Percentiles rank a stretch among this genome's conserved stretches.
phyloP scores from a whole-genome alignment of 768 basidiomycete genomes.

The Mycena sanguinolenta region DNA sequence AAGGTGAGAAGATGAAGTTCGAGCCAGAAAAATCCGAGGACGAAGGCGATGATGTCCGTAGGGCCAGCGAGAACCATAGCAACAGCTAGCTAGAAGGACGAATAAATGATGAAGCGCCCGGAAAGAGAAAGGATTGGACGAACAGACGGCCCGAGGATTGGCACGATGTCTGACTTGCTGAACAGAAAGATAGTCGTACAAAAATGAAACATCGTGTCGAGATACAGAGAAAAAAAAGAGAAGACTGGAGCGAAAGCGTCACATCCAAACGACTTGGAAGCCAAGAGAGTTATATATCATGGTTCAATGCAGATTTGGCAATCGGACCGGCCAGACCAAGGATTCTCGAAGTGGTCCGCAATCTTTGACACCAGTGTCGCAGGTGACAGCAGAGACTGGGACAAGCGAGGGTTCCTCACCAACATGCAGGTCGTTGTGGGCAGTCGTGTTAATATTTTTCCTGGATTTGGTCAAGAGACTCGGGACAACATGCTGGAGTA shows the following conservation, averaged over 20 bases:
- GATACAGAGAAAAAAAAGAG: neutral
- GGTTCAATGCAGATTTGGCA: neutral
- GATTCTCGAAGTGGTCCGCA: constrained; percentile 15
- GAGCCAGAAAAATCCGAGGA: constrained; percentile 1
- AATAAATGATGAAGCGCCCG: neutral
- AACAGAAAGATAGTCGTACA: constrained; percentile 22
- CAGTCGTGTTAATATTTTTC: neutral
- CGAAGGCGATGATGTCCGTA: constrained; percentile 7
- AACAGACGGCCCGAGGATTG: constrained; percentile 30
- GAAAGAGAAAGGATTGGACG: neutral
- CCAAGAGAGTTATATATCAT: neutral
- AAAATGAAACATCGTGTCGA: constrained; percentile 1
- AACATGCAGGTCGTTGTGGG: neutral
- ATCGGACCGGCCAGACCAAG: neutral
- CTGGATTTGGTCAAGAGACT: neutral
- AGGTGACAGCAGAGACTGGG: neutral
- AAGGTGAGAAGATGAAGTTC: constrained; percentile 21
- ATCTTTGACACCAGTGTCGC: constrained; percentile 3
- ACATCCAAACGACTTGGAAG: neutral
- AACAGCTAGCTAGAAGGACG: constrained; percentile 29
- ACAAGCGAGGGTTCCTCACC: neutral
- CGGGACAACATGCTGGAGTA: neutral
- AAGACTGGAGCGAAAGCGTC: neutral
- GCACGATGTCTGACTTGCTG: constrained; percentile 29
- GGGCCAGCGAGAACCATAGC: constrained; percentile 34